Percentiles rank a stretch among this genome's conserved stretches.
These are phyloP conservation scores for Pyrenochaeta sp. DNA, from an alignment of 2,329 filamentous ascomycete species.

Conservation along the genomic window DNA sequence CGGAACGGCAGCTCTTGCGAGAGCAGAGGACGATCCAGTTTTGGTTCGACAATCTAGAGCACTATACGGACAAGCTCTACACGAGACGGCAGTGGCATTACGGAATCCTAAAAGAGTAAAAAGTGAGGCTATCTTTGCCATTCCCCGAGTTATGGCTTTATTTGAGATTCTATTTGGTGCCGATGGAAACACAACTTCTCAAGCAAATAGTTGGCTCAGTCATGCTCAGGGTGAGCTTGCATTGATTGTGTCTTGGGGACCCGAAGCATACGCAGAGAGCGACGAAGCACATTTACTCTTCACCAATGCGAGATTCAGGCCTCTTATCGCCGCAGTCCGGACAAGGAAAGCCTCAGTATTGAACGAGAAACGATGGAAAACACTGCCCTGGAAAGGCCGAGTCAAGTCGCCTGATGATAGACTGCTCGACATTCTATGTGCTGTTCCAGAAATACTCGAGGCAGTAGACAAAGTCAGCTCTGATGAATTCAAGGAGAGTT, in stretches of 20 bases:
- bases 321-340: conserved; percentile 46
- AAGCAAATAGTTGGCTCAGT: conserved; percentile 37
- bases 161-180: conserved; percentile 42
- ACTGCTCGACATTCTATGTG: conserved; percentile 43
- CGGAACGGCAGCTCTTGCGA: conserved; percentile 32
- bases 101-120: conserved; percentile 16
- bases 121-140: conserved; percentile 34
- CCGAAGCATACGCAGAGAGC: conserved; percentile 20
- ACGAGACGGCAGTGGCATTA: conserved; percentile 31
- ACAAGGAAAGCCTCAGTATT: conserved; percentile 37
- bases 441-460: conserved; percentile 41
- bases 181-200: conserved; percentile 21
- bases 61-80: conserved; percentile 34
- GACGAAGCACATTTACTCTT: conserved; percentile 32
- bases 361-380: conserved; percentile 44
- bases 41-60: conserved; percentile 28
- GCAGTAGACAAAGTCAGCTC: conserved; percentile 31
- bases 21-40: conserved; percentile 16
- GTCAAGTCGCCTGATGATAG: conserved; percentile 43
- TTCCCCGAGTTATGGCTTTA: conserved; percentile 30
- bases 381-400: conserved; percentile 41
- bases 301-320: conserved; percentile 24
- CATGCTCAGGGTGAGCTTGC: conserved; percentile 38
- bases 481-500: conserved; percentile 1
- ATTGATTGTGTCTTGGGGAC: conserved; percentile 27